These are phyloP conservation scores for Pseudogymnoascus sp. DNA, from an alignment of 2,329 filamentous ascomycete genomes.

Conservation along the genomic window DNA sequence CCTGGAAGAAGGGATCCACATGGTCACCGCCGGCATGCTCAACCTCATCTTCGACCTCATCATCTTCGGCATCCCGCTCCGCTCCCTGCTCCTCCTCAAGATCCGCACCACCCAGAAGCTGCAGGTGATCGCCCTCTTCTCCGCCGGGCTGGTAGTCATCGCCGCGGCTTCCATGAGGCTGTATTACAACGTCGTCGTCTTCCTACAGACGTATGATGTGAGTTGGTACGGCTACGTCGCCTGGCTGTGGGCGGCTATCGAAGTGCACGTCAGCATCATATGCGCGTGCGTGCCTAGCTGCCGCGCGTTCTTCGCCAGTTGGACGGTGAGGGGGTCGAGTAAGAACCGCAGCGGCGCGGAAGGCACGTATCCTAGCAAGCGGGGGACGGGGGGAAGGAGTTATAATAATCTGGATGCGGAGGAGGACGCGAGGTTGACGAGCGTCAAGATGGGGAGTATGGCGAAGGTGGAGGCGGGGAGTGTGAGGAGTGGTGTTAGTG, in stretches of 20 bases:
- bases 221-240: not conserved
- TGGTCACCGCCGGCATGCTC: not conserved
- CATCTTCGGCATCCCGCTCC: conserved; percentile 2
- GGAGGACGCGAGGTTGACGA: conserved; percentile 1
- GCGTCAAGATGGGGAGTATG: not conserved
- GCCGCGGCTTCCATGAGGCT: not conserved
- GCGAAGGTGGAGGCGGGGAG: not conserved
- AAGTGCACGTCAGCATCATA: not conserved
- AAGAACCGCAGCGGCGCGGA: not conserved
- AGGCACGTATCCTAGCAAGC: not conserved
- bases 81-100: not conserved
- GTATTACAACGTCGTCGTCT: conserved; percentile 3
- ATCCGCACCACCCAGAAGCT: conserved; percentile 8
- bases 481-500: conserved; percentile 1
- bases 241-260: not conserved
- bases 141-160: not conserved
- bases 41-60: conserved; percentile 1
- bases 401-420: not conserved
- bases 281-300: conserved; percentile 4
- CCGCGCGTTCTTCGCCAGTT: not conserved
- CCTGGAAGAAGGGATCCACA: not conserved
- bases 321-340: conserved; percentile 2
- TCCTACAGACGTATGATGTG: not conserved
- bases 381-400: not conserved
- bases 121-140: not conserved